A percentile compares a stretch with the other conserved stretches of the same genome.
phyloP scores from a whole-genome alignment of 495 filamentous ascomycete species.

The Xylaria sp. region DNA sequence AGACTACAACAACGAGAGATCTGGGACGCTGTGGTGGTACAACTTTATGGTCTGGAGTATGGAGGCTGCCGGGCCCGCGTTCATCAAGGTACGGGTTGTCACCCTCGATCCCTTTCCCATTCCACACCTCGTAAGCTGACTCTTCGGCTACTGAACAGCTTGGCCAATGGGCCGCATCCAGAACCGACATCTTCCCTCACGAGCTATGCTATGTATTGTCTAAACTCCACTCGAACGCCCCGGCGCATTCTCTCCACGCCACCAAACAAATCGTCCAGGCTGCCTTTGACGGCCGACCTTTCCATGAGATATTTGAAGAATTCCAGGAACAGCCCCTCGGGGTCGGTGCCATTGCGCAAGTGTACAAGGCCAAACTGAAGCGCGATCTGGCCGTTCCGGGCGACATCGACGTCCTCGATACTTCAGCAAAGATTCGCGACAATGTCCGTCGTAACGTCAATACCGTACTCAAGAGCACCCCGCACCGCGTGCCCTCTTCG shows the following conservation, averaged over 20 bases:
- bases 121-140: constrained; percentile 32
- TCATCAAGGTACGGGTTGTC: constrained; percentile 82
- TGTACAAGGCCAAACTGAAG: constrained; percentile 94
- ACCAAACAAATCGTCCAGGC: constrained; percentile 80
- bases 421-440: constrained; percentile 62
- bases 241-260: constrained; percentile 81
- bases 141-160: constrained; percentile 61
- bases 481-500: constrained; percentile 83
- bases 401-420: constrained; percentile 62
- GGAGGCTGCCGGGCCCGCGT: constrained; percentile 94
- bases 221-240: constrained; percentile 90
- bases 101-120: not conserved
- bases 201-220: constrained; percentile 95
- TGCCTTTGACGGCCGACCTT: constrained; percentile 80
- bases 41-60: constrained; percentile 83
- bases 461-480: constrained; percentile 81
- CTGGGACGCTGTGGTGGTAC: constrained; percentile 95
- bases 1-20: constrained; percentile 70
- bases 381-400: constrained; percentile 71
- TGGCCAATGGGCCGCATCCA: constrained; percentile 98
- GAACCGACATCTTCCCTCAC: constrained; percentile 96
- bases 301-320: constrained; percentile 96
- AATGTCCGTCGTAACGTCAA: constrained; percentile 84
- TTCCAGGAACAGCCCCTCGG: constrained; percentile 91
- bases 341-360: constrained; percentile 96